Evolutionary conservation across 148 eudicot species (phyloP), one percentile per base, ranked within the genome.

Genomic region (Bassia scoparia): DNA sequence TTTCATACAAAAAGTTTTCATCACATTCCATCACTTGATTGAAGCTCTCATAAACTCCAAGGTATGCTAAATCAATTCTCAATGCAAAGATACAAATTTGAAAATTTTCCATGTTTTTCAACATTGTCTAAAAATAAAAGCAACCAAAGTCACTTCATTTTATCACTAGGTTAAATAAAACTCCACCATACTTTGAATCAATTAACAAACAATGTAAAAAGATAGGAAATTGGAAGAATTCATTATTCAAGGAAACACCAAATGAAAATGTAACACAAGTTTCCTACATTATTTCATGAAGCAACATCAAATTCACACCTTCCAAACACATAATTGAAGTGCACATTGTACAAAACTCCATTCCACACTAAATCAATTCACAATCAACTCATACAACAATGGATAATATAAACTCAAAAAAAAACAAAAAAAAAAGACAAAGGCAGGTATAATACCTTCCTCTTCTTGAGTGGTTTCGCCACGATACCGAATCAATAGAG

Each of bases 391-490:
- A 66, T 38, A 53, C 18, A 41, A 81, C 23, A 33, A 62, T 12
- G 46, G 20, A 34, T 26, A 46, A n/a, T 64, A 18, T 26, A 23
- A 35, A n/a, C n/a, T n/a, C n/a, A n/a, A n/a, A n/a, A n/a, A n/a
- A n/a, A n/a, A n/a, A n/a, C n/a, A n/a, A n/a, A n/a, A n/a, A n/a
- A n/a, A 62, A 18, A 17, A 13, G 54, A 24, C 46, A 3, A 8
- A 41, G 46, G 14, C 5, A 41, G 18, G 12, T 43, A 46, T 52
- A 20, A 52, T 67, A 90, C 93, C 90, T 53, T 91, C 96, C 76
- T 94, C 96, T 73, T 91, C 86, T 62, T 88, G 80, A 14, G 93
- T 87, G 3, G 96, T 73, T 71, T 81, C 66, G 55, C 82, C 82
- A 7, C 88, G 81, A 58, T 94, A 94, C 24, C 97, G 83, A 56